Evolutionary conservation across 768 basidiomycete genomes (phyloP).

Genomic region (Tricholoma bakamatsutake): DNA sequence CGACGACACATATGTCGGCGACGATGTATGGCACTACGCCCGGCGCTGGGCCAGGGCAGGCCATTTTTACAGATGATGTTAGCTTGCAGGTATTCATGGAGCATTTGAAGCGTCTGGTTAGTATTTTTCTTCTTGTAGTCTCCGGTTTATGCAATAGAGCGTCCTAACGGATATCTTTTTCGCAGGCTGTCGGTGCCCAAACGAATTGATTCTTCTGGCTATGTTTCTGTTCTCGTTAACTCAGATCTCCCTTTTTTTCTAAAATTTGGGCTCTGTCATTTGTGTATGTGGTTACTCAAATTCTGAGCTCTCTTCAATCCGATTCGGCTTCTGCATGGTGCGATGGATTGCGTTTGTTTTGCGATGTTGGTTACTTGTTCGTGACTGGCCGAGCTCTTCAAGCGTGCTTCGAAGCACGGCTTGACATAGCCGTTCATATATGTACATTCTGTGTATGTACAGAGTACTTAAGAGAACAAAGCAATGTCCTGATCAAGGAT

Average conservation of each 20-base stretch:
- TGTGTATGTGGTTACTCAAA: constrained; percentile 2
- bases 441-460: too few relatives aligned
- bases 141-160: neutral
- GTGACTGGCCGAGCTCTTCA: too few relatives aligned
- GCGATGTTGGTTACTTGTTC: too few relatives aligned
- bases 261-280: constrained; percentile 7
- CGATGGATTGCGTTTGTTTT: neutral
- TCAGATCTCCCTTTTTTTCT: constrained; percentile 11
- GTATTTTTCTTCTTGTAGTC: constrained; percentile 19
- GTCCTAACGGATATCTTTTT: constrained; percentile 6
- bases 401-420: too few relatives aligned
- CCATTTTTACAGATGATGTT: constrained; percentile 98
- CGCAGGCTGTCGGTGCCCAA: constrained; percentile 62
- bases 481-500: neutral
- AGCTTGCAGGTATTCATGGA: constrained; percentile 98
- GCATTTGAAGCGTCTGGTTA: constrained; percentile 86
- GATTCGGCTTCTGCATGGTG: neutral
- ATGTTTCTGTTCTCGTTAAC: constrained; percentile 6
- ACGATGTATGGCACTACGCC: constrained; percentile 83
- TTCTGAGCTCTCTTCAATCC: constrained; percentile 7
- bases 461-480: neutral
- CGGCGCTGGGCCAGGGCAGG: constrained; percentile 68
- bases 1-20: constrained; percentile 93
- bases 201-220: constrained; percentile 38
- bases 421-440: too few relatives aligned